phyloP scores from a whole-genome alignment of 768 basidiomycete genomes.

The Steccherinum ochraceum region DNA sequence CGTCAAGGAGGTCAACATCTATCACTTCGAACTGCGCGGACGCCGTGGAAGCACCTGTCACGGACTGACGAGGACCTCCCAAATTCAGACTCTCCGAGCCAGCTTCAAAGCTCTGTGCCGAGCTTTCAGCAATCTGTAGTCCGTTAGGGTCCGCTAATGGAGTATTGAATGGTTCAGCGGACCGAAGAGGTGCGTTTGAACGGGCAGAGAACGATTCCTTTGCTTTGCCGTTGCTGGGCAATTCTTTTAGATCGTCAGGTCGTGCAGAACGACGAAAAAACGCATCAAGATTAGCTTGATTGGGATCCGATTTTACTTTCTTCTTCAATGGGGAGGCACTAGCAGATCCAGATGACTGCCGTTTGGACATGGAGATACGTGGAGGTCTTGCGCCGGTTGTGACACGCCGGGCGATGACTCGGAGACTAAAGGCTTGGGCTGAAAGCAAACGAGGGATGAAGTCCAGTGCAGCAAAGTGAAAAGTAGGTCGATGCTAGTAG shows the following conservation, averaged over 20 bases:
- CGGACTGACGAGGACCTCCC: conserved; percentile 5
- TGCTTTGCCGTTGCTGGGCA: background rate
- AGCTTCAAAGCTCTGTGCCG: background rate
- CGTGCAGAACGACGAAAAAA: conserved; percentile 7
- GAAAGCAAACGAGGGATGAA: no score
- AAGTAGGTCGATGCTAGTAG: background rate
- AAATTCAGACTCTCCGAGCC: conserved; percentile 10
- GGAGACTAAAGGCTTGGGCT: no score
- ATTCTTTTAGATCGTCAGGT: background rate
- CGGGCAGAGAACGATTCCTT: conserved; percentile 14
- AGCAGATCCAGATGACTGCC: background rate
- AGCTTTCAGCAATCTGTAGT: background rate
- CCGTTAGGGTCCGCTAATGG: background rate
- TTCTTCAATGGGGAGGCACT: conserved; percentile 7
- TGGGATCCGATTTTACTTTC: conserved; percentile 3
- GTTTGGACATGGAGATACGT: conserved; percentile 11
- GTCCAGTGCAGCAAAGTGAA: background rate
- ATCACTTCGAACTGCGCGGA: conserved; percentile 18
- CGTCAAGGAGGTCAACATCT: conserved; percentile 27
- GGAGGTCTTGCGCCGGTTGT: background rate
- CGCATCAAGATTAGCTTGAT: conserved; percentile 14
- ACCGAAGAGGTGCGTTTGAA: background rate
- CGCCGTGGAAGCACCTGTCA: background rate
- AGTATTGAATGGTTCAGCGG: background rate
- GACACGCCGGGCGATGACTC: background rate